Base-by-base conservation (phyloP, 768 basidiomycete species). In the Chalciporus piperatus region DNA sequence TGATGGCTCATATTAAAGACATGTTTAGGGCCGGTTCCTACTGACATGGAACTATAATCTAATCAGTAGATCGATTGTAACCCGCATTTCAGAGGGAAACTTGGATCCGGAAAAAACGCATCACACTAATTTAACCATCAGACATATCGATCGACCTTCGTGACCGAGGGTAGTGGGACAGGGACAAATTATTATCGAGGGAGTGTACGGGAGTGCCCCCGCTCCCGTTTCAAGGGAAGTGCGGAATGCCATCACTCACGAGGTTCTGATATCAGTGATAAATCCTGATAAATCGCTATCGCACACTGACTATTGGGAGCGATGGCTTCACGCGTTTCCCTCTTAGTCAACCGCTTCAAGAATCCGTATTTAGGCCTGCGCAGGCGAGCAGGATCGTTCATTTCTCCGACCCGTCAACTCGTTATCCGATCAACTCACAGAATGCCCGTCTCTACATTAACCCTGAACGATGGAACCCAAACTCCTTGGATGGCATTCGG, bases 401-500 rank as follows among this genome's bases (percentile, higher is more conserved):
- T 17, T 10, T 38, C 6, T 30, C 23, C 33, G 10, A 22, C 44
- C 43, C 50, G 42, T 47, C 28, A 33, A 55, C 47, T 58, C 60
- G 35, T 38, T 37, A 27, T 35, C 48, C 42, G 16, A 41, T 27
- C 51, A 9, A 28, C 20, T 40, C 52, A 33, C 48, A 57, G 44
- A 42, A 70, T 72, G 58, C 17, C 61, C 25, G 59, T 67, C 37
- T 61, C 60, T 20, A 65, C 63, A 4, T 62, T 81, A 44, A 59
- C 68, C 45, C 76, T 87, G 59, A 83, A 84, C 61, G 81, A 85
- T 58, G 81, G 81, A 17, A 69, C 64, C 17, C 58, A 57, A 5
- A 69, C 78, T 33, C 85, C 85, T 14, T 79, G 76, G 77, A 67
- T 85, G 23, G 84, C 74, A 1, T 85, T 81, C 53, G 85, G 85